These are phyloP conservation scores for Erysimum cheiranthoides DNA, from an alignment of 345 rosid genomes.

Conservation along the genomic window DNA sequence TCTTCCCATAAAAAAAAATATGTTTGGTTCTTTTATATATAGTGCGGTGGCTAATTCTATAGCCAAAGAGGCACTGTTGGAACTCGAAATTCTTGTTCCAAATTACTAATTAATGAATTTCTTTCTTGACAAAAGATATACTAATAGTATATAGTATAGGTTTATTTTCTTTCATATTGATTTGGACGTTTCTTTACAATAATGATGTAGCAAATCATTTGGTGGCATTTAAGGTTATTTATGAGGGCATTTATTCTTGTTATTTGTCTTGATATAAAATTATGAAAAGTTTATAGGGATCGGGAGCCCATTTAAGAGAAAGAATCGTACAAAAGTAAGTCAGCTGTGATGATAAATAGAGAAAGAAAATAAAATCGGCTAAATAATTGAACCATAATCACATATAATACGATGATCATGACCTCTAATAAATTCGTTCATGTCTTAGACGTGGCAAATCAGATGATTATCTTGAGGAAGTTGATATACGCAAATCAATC, in stretches of 20 bases:
- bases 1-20: too few species aligned
- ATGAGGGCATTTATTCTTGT: constrained; percentile 3
- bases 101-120: background rate
- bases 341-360: constrained; percentile 23
- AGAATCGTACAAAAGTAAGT: constrained; percentile 22
- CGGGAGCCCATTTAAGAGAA: background rate
- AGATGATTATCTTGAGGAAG: constrained; percentile 17
- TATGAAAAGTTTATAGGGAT: background rate
- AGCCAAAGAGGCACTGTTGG: background rate
- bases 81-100: background rate
- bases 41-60: background rate
- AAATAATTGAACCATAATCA: constrained; percentile 32
- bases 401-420: constrained; percentile 29
- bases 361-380: background rate
- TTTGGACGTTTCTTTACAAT: background rate
- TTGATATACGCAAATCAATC: background rate
- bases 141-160: background rate
- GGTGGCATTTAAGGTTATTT: constrained; percentile 38
- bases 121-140: background rate
- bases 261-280: background rate
- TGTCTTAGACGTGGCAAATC: constrained; percentile 10
- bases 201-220: constrained; percentile 29
- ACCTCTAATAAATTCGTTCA: constrained; percentile 15
- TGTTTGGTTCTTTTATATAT: background rate
- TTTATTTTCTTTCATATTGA: background rate